Evolutionary conservation across 1,284 basidiomycete genomes (phyloP), one percentile per base, ranked within the genome.

Genomic region (Rhizoctonia solani): DNA sequence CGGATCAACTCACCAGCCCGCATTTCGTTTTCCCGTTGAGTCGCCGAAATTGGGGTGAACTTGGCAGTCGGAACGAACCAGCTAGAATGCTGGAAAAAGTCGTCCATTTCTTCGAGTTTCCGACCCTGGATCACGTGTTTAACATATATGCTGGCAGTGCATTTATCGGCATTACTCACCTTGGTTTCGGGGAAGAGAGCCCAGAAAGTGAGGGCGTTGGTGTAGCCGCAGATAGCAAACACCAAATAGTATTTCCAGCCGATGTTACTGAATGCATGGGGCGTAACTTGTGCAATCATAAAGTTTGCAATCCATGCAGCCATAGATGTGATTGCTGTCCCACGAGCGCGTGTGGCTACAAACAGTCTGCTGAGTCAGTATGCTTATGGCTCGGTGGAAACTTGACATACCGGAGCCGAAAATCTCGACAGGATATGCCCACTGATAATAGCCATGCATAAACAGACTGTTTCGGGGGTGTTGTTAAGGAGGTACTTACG

Each of bases 131-230:
- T 37, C 23, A 23, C 59, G 55, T 54, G 59, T 14, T 19, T 19
- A 56, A 39, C 29, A 9, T 39, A 67, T 72, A 37, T 32, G 79
- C 79, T n/a, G n/a, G 49, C 23, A 19, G n/a, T 21, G 19, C 79
- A 76, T 82, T 80, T 14, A 82, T 77, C 8, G 81, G 79, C 5
- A 6, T 44, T 27, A 50, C 81, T 78, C 34, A 82, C 81, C 42
- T 77, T 79, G 0, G 83, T 85, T 76, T 83, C 81, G 13, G 72
- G 72, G 8, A 71, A 61, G 68, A 73, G 73, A 9, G 72, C 72
- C 81, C 82, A 87, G 72, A 87, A 81, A 69, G 82, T 83, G 4
- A 86, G 71, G 0, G 85, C 85, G 72, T 87, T 87, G 13, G 84
- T 83, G 75, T 85, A 83, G 8, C 81, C 79, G 72, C 83, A 85